These are phyloP conservation scores for Vitellaria paradoxa DNA, from an alignment of 179 eudicot genomes.

Conservation along the genomic window DNA sequence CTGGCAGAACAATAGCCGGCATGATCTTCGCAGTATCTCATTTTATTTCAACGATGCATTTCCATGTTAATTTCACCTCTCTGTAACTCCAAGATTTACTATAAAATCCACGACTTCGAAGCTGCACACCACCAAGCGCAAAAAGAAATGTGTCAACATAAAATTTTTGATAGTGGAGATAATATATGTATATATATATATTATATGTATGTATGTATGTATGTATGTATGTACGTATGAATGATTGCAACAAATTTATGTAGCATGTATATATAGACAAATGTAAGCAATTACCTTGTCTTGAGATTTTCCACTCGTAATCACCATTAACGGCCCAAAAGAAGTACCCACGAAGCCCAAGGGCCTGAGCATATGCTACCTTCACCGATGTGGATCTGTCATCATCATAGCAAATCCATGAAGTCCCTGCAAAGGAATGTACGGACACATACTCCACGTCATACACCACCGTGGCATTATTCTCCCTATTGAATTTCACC, in stretches of 20 bases:
- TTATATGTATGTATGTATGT: background rate
- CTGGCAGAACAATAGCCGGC: too few species aligned
- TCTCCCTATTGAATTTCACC: slow-evolving; percentile 27
- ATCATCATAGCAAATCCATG: slow-evolving; percentile 87
- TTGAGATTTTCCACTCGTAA: slow-evolving; percentile 56
- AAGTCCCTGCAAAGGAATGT: slow-evolving; percentile 52
- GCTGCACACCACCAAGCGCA: slow-evolving; percentile 15
- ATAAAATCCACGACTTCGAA: slow-evolving; percentile 16
- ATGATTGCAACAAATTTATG: too few species aligned
- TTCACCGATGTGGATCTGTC: slow-evolving; percentile 35
- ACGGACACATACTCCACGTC: slow-evolving; percentile 40
- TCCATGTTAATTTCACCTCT: too few species aligned
- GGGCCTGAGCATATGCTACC: slow-evolving; percentile 49
- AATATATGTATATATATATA: background rate
- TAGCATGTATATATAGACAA: too few species aligned
- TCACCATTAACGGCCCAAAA: slow-evolving; percentile 81
- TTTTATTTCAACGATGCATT: too few species aligned
- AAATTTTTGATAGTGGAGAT: background rate
- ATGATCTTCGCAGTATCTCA: too few species aligned
- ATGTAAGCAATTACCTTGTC: slow-evolving; percentile 25
- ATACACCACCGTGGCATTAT: slow-evolving; percentile 40
- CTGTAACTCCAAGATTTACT: background rate
- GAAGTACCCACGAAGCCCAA: slow-evolving; percentile 61
- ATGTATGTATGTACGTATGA: background rate
- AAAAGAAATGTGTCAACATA: background rate